Conservation (phyloP, 495 filamentous ascomycete genomes). For the Trichoderma erinaceum region DNA sequence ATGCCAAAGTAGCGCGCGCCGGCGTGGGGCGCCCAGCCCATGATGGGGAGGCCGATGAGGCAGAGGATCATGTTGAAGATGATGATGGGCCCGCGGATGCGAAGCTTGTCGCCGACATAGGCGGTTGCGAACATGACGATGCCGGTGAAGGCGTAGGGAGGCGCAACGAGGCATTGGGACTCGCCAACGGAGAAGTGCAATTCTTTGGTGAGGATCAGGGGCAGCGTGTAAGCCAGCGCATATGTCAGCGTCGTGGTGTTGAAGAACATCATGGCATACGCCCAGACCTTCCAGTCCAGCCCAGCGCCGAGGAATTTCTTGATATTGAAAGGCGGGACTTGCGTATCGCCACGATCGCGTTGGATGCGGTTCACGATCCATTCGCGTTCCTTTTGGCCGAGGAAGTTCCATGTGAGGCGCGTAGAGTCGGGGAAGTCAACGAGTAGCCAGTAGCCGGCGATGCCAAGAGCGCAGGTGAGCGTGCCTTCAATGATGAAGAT, state of each 20-base stretch:
- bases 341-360: constrained; percentile 51
- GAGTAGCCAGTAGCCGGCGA: constrained; percentile 46
- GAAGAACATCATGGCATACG: constrained; percentile 54
- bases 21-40: constrained; percentile 45
- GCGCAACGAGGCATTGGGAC: constrained; percentile 58
- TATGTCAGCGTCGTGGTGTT: constrained; percentile 55
- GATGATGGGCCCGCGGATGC: constrained; percentile 51
- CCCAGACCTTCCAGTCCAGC: constrained; percentile 56
- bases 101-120: constrained; percentile 52
- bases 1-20: constrained; percentile 57
- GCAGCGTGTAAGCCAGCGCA: constrained; percentile 62
- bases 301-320: constrained; percentile 44
- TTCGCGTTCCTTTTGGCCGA: constrained; percentile 42
- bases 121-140: constrained; percentile 52
- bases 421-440: constrained; percentile 57
- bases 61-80: constrained; percentile 45
- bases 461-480: constrained; percentile 40
- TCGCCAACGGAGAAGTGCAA: constrained; percentile 51
- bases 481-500: constrained; percentile 58
- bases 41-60: constrained; percentile 45
- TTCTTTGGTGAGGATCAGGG: constrained; percentile 54
- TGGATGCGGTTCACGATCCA: constrained; percentile 55
- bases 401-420: constrained; percentile 46
- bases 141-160: constrained; percentile 55
- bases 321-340: constrained; percentile 44